Conservation (phyloP, 2,329 filamentous ascomycete species). For the Teratosphaeria viscida region DNA sequence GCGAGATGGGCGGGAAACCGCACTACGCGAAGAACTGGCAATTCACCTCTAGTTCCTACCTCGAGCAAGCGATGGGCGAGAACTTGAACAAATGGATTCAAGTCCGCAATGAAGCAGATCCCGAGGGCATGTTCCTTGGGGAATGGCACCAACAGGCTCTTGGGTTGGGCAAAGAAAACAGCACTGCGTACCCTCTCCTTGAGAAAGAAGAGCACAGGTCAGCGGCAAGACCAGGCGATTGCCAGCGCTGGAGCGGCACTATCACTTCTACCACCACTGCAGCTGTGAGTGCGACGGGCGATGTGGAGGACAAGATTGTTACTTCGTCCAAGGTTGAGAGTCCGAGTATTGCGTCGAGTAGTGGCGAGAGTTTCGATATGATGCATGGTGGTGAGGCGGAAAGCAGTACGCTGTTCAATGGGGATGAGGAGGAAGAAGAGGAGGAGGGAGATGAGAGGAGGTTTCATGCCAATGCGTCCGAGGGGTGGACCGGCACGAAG, state of each 20-base stretch:
- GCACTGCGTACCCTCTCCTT: not conserved
- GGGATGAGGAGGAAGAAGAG: slow-evolving; percentile 14
- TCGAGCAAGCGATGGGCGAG: slow-evolving; percentile 59
- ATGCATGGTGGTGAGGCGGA: slow-evolving; percentile 37
- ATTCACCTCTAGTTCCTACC: slow-evolving; percentile 46
- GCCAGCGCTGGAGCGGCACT: slow-evolving; percentile 19
- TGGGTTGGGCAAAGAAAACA: slow-evolving; percentile 27
- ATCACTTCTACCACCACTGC: slow-evolving; percentile 6
- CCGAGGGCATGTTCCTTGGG: slow-evolving; percentile 78
- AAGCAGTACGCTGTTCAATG: slow-evolving; percentile 16
- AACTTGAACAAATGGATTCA: slow-evolving; percentile 56
- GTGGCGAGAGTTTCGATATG: slow-evolving; percentile 35
- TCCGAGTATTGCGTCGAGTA: slow-evolving; percentile 15
- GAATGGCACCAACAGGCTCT: slow-evolving; percentile 76
- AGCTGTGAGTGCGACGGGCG: slow-evolving; percentile 11
- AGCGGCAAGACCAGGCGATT: slow-evolving; percentile 35
- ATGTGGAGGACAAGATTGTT: not conserved
- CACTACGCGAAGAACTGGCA: slow-evolving; percentile 93
- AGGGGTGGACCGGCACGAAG: slow-evolving; percentile 20
- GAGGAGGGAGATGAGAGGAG: slow-evolving; percentile 13
- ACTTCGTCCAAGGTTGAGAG: slow-evolving; percentile 1
- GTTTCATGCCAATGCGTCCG: slow-evolving; percentile 16
- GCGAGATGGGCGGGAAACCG: slow-evolving; percentile 66
- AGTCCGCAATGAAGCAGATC: slow-evolving; percentile 61
- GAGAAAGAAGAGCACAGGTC: slow-evolving; percentile 23